Conservation (phyloP, 179 eudicot species). For the Patellifolia procumbens region DNA sequence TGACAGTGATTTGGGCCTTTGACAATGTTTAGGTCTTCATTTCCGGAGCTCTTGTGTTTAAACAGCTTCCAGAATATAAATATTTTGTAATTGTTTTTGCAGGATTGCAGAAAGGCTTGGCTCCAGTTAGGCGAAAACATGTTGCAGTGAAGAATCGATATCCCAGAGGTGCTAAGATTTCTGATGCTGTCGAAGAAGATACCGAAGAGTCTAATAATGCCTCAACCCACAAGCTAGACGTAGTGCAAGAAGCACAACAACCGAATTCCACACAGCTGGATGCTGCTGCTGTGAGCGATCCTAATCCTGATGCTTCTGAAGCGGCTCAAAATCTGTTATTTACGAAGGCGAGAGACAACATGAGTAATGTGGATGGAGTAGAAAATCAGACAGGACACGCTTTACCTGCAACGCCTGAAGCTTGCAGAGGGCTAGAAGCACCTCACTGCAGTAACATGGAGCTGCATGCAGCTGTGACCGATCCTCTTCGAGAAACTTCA, state of each 20-base stretch:
- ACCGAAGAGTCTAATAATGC: conserved; percentile 11
- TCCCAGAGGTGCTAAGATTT: conserved; percentile 49
- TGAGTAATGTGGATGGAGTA: conserved; percentile 7
- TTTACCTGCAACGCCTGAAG: not conserved
- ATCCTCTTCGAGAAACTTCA: conserved; percentile 51
- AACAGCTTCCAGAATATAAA: not conserved
- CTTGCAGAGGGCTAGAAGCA: conserved; percentile 36
- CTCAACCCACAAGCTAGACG: conserved; percentile 31
- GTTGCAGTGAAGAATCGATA: conserved; percentile 37
- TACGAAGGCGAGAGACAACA: conserved; percentile 17
- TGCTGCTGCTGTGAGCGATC: conserved; percentile 49
- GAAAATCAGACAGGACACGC: no score
- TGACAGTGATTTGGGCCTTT: no score
- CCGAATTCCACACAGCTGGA: conserved; percentile 42
- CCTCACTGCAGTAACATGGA: conserved; percentile 39
- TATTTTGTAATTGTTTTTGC: conserved; percentile 1
- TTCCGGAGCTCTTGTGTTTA: no score
- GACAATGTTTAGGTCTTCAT: no score
- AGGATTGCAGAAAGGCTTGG: conserved; percentile 36
- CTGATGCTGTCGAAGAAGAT: conserved; percentile 36
- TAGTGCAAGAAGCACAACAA: conserved; percentile 38
- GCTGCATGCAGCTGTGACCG: conserved; percentile 45
- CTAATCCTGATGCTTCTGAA: conserved; percentile 48
- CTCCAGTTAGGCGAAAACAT: conserved; percentile 44
- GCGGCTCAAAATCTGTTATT: conserved; percentile 37